These are phyloP conservation scores for Pelomyxa schiedti DNA, from an alignment of 78 protist species.

Conservation along the genomic window DNA sequence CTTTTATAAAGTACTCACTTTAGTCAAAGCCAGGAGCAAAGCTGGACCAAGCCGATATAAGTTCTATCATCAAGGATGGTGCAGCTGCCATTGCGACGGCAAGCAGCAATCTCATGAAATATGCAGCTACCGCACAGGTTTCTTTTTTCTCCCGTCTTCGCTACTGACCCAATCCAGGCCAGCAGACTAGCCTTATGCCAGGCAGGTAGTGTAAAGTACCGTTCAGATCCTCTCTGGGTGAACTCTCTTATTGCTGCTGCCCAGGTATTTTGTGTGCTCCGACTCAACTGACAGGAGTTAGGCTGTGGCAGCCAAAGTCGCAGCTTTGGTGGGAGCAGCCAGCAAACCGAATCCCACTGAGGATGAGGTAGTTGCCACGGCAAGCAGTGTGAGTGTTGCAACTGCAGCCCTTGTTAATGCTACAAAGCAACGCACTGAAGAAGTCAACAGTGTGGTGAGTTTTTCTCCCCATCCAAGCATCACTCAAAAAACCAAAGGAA, in stretches of 20 bases:
- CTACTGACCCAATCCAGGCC: too few relatives aligned
- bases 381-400: conserved; percentile 35
- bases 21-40: background rate
- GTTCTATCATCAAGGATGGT: background rate
- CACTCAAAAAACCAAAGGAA: too few relatives aligned
- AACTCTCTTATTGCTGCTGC: conserved; percentile 55
- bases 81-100: background rate
- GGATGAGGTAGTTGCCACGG: conserved; percentile 49
- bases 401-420: conserved; percentile 50
- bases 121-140: too few relatives aligned
- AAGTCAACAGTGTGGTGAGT: conserved; percentile 13
- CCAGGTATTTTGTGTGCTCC: too few relatives aligned
- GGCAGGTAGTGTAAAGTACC: background rate
- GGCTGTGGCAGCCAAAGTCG: conserved; percentile 40
- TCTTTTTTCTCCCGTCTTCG: too few relatives aligned
- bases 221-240: conserved; percentile 16
- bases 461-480: too few relatives aligned
- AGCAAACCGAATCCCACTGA: conserved; percentile 42
- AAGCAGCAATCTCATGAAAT: too few relatives aligned
- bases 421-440: conserved; percentile 46
- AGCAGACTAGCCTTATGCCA: background rate
- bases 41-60: background rate
- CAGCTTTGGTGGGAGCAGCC: conserved; percentile 28
- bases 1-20: too few relatives aligned
- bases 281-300: too few relatives aligned